These are phyloP conservation scores for Lachancea thermotolerans DNA, from an alignment of 805 yeast genomes.

Conservation along the genomic window DNA sequence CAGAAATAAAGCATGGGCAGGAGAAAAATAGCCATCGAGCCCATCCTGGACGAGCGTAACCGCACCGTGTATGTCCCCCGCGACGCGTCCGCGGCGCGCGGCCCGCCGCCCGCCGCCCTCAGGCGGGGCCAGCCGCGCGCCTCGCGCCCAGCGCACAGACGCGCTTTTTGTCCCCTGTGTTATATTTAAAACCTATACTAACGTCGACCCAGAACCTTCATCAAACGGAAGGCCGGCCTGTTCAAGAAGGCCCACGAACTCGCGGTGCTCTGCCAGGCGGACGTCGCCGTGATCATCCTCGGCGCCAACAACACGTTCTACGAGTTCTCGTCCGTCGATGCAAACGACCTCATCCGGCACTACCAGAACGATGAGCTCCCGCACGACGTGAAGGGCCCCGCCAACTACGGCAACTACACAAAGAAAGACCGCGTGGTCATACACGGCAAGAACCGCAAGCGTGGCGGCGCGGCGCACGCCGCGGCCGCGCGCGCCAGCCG, in stretches of 20 bases:
- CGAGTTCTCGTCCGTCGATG: constrained; percentile 72
- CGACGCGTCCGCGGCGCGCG: too few species aligned
- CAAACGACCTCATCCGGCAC: constrained; percentile 41
- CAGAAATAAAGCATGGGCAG: constrained; percentile 65
- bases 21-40: constrained; percentile 90
- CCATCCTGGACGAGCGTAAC: constrained; percentile 84
- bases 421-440: constrained; percentile 24
- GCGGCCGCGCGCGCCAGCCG: not conserved
- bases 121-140: too few species aligned
- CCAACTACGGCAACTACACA: constrained; percentile 57
- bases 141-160: too few species aligned
- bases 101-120: too few species aligned
- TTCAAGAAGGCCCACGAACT: constrained; percentile 61
- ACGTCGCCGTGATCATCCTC: constrained; percentile 80
- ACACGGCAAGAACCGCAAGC: constrained; percentile 7
- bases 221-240: constrained; percentile 89
- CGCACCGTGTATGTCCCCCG: constrained; percentile 43
- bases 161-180: too few species aligned
- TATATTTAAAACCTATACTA: not conserved
- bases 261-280: constrained; percentile 87
- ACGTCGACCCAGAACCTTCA: constrained; percentile 51
- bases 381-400: constrained; percentile 60
- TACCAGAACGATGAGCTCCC: constrained; percentile 31
- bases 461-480: not conserved
- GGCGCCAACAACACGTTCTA: constrained; percentile 79